A percentile compares a stretch with the other conserved stretches of the same genome.
phyloP scores from a whole-genome alignment of 1,284 basidiomycete species.

The Fomitiporia mediterranea region DNA sequence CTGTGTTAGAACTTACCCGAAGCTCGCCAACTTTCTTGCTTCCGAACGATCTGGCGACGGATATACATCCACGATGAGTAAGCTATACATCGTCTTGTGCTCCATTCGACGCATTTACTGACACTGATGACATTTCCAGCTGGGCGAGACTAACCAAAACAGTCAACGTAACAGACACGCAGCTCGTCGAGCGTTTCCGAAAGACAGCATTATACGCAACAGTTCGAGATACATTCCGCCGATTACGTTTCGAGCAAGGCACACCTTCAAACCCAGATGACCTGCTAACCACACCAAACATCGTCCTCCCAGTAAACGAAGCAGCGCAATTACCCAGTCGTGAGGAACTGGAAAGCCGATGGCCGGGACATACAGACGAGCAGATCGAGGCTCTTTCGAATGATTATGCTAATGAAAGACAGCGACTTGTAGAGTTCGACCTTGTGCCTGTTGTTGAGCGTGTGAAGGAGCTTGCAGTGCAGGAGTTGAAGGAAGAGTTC shows the following conservation, averaged over 20 bases:
- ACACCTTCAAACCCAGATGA: slow-evolving; percentile 24
- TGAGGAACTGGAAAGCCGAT: slow-evolving; percentile 59
- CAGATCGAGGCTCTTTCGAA: slow-evolving; percentile 49
- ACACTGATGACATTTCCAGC: slow-evolving; percentile 35
- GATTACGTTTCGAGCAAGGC: slow-evolving; percentile 1
- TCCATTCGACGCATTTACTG: neutral
- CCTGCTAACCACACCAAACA: slow-evolving; percentile 38
- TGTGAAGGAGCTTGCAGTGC: slow-evolving; percentile 51
- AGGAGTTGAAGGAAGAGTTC: slow-evolving; percentile 16
- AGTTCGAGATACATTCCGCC: slow-evolving; percentile 42
- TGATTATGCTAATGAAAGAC: slow-evolving; percentile 59
- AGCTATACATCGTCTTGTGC: slow-evolving; percentile 27
- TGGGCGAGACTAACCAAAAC: slow-evolving; percentile 71
- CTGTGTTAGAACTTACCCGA: slow-evolving; percentile 57
- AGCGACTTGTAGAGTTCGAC: slow-evolving; percentile 48
- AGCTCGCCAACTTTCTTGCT: slow-evolving; percentile 60
- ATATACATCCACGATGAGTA: slow-evolving; percentile 88
- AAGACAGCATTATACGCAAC: slow-evolving; percentile 67
- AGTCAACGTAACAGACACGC: slow-evolving; percentile 61
- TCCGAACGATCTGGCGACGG: slow-evolving; percentile 79
- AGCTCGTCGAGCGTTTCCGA: slow-evolving; percentile 60
- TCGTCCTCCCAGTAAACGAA: slow-evolving; percentile 48
- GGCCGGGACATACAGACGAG: slow-evolving; percentile 63
- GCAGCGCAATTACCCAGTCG: slow-evolving; percentile 49
- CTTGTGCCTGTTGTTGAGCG: slow-evolving; percentile 57